A percentile compares a stretch with the other conserved stretches of the same genome.
These are phyloP conservation scores for Lanzia echinophila DNA, from an alignment of 2,329 filamentous ascomycete genomes.

Conservation along the genomic window DNA sequence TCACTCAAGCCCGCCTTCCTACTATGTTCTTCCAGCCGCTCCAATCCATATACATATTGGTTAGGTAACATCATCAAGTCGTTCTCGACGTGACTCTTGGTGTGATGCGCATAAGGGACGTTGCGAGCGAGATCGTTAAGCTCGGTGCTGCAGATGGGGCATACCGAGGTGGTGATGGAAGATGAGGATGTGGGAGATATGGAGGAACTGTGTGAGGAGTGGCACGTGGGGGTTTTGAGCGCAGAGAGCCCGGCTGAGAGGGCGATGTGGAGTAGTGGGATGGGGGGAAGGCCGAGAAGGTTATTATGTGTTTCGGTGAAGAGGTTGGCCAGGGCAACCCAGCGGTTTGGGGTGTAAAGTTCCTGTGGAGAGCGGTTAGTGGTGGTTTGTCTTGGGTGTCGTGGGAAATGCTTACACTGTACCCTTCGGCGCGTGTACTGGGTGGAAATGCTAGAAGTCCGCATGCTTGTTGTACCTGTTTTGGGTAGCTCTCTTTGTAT, in stretches of 20 bases:
- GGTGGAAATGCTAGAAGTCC: constrained; percentile 72
- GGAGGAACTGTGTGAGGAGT: constrained; percentile 43
- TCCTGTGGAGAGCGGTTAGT: constrained; percentile 37
- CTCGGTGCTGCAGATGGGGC: constrained; percentile 93
- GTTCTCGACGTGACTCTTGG: constrained; percentile 83
- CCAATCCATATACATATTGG: constrained; percentile 73
- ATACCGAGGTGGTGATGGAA: constrained; percentile 56
- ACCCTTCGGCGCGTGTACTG: constrained; percentile 52
- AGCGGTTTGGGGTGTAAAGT: constrained; percentile 68
- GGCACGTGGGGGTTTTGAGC: constrained; percentile 91
- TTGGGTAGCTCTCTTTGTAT: constrained; percentile 60
- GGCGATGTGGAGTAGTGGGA: constrained; percentile 83
- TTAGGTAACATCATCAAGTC: constrained; percentile 86
- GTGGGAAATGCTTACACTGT: constrained; percentile 27
- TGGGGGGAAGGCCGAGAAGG: constrained; percentile 73
- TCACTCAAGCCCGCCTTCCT: constrained; percentile 66
- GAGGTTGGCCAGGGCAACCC: constrained; percentile 67
- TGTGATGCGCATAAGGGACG: constrained; percentile 92
- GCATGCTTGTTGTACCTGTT: constrained; percentile 65
- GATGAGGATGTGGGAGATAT: constrained; percentile 28
- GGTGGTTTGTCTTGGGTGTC: neutral
- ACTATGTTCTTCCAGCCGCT: constrained; percentile 67
- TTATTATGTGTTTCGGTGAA: constrained; percentile 84
- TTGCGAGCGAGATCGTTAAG: constrained; percentile 83
- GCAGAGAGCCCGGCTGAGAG: constrained; percentile 87